These are phyloP conservation scores for Amanita rubescens DNA, from an alignment of 768 basidiomycete species.

Conservation along the genomic window DNA sequence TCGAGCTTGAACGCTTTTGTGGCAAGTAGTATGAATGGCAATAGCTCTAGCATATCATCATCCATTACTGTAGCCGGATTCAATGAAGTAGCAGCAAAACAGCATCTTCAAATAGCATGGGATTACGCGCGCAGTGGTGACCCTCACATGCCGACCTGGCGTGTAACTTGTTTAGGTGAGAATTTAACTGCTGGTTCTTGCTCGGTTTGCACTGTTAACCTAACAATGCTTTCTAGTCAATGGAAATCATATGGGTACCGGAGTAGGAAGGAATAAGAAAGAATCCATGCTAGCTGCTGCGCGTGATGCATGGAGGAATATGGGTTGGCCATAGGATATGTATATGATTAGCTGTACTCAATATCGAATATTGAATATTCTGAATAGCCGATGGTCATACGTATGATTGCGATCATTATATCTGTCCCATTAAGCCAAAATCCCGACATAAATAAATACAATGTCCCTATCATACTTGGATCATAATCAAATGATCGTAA, in stretches of 20 bases:
- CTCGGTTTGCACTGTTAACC: neutral
- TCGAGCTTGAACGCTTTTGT: neutral
- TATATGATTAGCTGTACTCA: neutral
- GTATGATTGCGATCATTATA: neutral
- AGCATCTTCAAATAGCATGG: neutral
- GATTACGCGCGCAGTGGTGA: neutral
- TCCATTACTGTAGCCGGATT: neutral
- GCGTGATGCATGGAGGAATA: neutral
- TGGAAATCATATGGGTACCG: neutral
- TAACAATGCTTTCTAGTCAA: neutral
- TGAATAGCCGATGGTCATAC: neutral
- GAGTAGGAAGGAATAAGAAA: neutral
- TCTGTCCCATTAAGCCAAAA: neutral
- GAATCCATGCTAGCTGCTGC: neutral
- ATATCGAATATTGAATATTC: neutral
- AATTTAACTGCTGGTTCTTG: neutral
- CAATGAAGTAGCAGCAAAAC: neutral
- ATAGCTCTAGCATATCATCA: neutral
- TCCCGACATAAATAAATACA: neutral
- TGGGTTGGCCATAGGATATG: slow-evolving; percentile 2
- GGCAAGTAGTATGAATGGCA: neutral
- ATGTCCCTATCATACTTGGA: neutral
- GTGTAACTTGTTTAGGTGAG: neutral
- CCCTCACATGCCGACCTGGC: slow-evolving; percentile 1
- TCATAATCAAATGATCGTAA: slow-evolving; percentile 5